A percentile compares a stretch with the other conserved stretches of the same genome.
phyloP scores from a whole-genome alignment of 768 basidiomycete species.

The Omphalotus guepiniiformis region DNA sequence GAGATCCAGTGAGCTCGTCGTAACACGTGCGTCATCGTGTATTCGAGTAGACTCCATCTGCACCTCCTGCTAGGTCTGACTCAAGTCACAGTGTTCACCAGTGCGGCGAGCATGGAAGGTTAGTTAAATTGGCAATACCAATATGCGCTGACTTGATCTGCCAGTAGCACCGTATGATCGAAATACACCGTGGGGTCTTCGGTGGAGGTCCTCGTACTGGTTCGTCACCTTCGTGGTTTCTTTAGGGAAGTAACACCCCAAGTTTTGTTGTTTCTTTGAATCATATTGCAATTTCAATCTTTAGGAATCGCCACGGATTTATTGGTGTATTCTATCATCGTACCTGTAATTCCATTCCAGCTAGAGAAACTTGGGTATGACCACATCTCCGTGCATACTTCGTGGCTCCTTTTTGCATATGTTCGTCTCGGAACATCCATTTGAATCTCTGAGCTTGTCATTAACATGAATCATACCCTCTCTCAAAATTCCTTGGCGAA shows the following conservation, averaged over 20 bases:
- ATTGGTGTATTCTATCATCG: conserved; percentile 57
- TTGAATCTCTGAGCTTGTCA: too few species aligned
- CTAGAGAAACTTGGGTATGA: conserved; percentile 45
- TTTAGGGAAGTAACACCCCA: conserved; percentile 32
- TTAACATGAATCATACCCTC: background rate
- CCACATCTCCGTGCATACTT: conserved; percentile 44
- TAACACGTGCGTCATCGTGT: too few species aligned
- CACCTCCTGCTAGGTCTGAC: background rate
- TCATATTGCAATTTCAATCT: background rate
- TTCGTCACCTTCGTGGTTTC: conserved; percentile 52
- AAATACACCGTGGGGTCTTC: conserved; percentile 38
- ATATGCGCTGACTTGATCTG: too few species aligned
- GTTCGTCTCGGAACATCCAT: too few species aligned
- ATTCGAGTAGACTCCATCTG: too few species aligned
- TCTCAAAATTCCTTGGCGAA: conserved; percentile 16
- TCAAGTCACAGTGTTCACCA: background rate
- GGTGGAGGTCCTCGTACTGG: conserved; percentile 57
- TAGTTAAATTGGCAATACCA: too few species aligned
- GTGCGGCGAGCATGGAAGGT: background rate
- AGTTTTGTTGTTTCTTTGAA: background rate
- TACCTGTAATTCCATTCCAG: conserved; percentile 63
- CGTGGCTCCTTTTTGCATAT: conserved; percentile 60
- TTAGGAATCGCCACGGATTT: conserved; percentile 47
- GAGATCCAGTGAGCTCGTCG: too few species aligned
- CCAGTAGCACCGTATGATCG: background rate